A percentile compares a stretch with the other conserved stretches of the same genome.
These are phyloP conservation scores for Talaromyces atroroseus DNA, from an alignment of 2,329 filamentous ascomycete genomes.

Conservation along the genomic window DNA sequence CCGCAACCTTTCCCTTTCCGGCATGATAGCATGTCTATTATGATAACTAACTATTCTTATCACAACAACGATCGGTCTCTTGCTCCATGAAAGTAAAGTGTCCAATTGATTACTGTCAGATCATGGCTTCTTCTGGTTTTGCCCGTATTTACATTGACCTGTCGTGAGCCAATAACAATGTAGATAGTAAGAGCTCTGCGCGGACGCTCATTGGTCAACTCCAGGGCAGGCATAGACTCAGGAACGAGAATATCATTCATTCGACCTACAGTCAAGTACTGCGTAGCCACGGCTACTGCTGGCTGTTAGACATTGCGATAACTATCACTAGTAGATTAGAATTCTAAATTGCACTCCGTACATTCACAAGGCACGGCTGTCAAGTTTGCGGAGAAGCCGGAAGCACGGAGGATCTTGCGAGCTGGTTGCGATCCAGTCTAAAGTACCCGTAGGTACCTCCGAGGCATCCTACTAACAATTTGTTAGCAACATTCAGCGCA, in stretches of 20 bases:
- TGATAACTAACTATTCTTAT: no score
- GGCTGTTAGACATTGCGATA: no score
- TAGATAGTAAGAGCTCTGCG: not conserved
- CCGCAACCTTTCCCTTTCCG: conserved; percentile 7
- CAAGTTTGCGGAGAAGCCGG: not conserved
- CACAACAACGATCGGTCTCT: no score
- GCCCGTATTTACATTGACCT: not conserved
- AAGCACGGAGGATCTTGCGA: conserved; percentile 1
- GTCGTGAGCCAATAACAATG: not conserved
- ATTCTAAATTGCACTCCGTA: no score
- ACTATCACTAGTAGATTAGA: no score
- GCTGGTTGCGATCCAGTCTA: not conserved
- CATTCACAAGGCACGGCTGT: not conserved
- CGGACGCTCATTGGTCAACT: not conserved
- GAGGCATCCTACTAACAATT: not conserved
- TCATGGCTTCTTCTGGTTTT: no score
- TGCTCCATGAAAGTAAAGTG: no score
- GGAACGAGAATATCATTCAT: no score
- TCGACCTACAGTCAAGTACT: not conserved
- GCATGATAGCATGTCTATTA: no score
- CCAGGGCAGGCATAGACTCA: no score
- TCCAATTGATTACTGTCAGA: no score
- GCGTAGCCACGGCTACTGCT: no score
- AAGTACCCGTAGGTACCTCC: not conserved
- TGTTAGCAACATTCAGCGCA: not conserved